Evolutionary conservation across 106 monocot genomes (phyloP).

Genomic region (Apostasia shenzhenica): DNA sequence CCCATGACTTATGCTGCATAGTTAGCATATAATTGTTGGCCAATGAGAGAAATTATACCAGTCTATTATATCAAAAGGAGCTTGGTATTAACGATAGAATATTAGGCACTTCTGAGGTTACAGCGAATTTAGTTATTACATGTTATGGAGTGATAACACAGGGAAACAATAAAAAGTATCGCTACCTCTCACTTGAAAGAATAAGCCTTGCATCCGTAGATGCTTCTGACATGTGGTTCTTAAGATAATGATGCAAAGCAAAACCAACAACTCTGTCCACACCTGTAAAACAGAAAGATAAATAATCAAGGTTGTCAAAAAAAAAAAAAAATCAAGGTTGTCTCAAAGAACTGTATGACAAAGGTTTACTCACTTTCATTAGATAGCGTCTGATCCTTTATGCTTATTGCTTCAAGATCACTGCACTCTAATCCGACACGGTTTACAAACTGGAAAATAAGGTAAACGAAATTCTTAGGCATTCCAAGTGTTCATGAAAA

Average conservation of each 20-base stretch:
- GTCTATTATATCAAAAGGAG: not conserved
- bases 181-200: slow-evolving; percentile 14
- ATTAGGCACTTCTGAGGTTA: not conserved
- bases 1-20: slow-evolving; percentile 3
- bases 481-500: not conserved
- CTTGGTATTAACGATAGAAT: not conserved
- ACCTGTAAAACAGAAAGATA: slow-evolving; percentile 24
- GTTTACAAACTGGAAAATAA: slow-evolving; percentile 41
- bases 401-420: slow-evolving; percentile 54
- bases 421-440: slow-evolving; percentile 53
- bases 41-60: not conserved
- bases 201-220: slow-evolving; percentile 34
- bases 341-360: not conserved
- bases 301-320: not conserved
- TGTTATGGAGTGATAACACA: not conserved
- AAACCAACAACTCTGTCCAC: slow-evolving; percentile 77
- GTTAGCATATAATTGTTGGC: not conserved
- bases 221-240: slow-evolving; percentile 15
- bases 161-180: not conserved
- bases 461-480: not conserved
- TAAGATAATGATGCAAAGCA: slow-evolving; percentile 53
- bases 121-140: not conserved
- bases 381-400: slow-evolving; percentile 62
- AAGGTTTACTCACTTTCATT: slow-evolving; percentile 58
- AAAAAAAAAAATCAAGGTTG: not conserved